Evolutionary conservation across 495 filamentous ascomycete genomes (phyloP), one percentile per base, ranked within the genome.

Genomic region (Penicillium manginii): DNA sequence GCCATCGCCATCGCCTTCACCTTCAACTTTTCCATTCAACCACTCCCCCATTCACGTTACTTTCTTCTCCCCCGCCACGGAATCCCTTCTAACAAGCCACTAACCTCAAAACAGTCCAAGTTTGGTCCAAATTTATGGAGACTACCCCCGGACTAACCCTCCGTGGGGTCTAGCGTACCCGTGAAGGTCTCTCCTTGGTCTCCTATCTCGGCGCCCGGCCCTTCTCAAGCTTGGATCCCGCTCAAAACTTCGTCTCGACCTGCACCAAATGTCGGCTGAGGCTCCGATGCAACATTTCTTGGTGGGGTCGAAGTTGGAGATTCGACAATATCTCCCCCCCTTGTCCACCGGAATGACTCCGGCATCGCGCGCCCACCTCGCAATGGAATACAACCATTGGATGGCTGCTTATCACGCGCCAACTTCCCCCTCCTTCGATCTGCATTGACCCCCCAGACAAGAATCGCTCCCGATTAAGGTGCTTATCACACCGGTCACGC

Each of bases 211-310:
- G 33, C 8, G 23, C 22, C 1, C 32, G 47, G 55, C 23, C 17
- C 22, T 51, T 29, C 3, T 4, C 26, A 29, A 29, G 26, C 6
- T 50, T 50, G 37, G 55, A 37, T 17, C 46, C 2, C 37, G 55
- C 45, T 49, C n/a, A n/a, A 12, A 50, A 19, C 5, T 32, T 59
- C 60, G 55, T 47, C 47, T 59, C 39, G 55, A 58, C 60, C 60
- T 63, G 45, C 60, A 51, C 52, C 47, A 35, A 17, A 33, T 26
- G 35, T 35, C 45, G 21, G 37, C 18, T 29, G 42, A 52, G 9
- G 39, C 37, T n/a, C 32, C 5, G 7, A 39, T 15, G 21, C 10
- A 12, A 26, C 8, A 22, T 3, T 15, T n/a, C 1, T 37, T 23
- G n/a, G 45, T 47, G 45, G 45, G 15, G 45, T 26, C 15, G 10